phyloP scores from a whole-genome alignment of 1,139 yeast genomes.

The Meyerozyma elateridarum region DNA sequence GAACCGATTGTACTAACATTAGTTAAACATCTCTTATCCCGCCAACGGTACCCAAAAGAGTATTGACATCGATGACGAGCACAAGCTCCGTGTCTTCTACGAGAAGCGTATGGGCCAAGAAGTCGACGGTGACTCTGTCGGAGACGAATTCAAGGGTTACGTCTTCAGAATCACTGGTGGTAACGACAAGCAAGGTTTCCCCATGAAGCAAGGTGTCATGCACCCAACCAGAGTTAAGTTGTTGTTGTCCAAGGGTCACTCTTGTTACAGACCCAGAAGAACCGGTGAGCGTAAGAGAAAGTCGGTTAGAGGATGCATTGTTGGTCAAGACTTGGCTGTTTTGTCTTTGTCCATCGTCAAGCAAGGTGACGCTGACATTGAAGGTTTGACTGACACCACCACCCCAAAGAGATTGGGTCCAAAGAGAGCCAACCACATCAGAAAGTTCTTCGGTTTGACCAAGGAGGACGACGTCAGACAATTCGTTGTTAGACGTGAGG shows the following conservation, averaged over 20 bases:
- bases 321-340: slow-evolving; percentile 95
- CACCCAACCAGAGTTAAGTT: slow-evolving; percentile 99
- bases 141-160: slow-evolving; percentile 99
- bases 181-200: slow-evolving; percentile 99
- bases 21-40: slow-evolving; percentile 99
- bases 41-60: slow-evolving; percentile 99
- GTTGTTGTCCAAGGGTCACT: slow-evolving; percentile 88
- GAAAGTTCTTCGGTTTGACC: slow-evolving; percentile 98
- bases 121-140: slow-evolving; percentile 97
- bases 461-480: slow-evolving; percentile 89
- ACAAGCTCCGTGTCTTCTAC: slow-evolving; percentile 97
- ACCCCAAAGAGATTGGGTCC: slow-evolving; percentile 99
- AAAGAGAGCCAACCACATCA: slow-evolving; percentile 99
- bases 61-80: slow-evolving; percentile 98
- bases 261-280: slow-evolving; percentile 99
- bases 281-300: slow-evolving; percentile 99
- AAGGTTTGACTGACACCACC: slow-evolving; percentile 90
- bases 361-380: slow-evolving; percentile 96
- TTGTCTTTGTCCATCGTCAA: slow-evolving; percentile 89
- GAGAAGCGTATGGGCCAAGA: slow-evolving; percentile 99
- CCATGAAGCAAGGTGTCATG: slow-evolving; percentile 99
- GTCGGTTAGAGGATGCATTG: slow-evolving; percentile 99
- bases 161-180: slow-evolving; percentile 98
- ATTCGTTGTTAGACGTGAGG: slow-evolving; percentile 98
- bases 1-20: slow-evolving; percentile 11